These are phyloP conservation scores for Rehmannia glutinosa DNA, from an alignment of 257 asterid genomes.

Conservation along the genomic window DNA sequence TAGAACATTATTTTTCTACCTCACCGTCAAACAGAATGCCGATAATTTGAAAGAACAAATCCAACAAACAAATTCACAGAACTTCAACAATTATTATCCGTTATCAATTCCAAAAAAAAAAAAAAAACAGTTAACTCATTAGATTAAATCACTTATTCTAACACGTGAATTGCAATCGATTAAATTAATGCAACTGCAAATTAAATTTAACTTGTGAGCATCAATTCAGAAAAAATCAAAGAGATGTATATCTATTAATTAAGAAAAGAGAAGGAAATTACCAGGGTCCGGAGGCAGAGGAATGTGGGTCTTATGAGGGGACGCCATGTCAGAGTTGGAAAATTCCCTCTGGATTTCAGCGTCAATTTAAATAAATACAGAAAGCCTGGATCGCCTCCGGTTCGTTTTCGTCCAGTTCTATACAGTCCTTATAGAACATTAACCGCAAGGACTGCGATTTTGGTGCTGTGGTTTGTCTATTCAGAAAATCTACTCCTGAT, in stretches of 20 bases:
- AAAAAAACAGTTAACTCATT: background rate
- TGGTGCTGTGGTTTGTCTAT: background rate
- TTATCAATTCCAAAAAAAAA: conserved; percentile 2
- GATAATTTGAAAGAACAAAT: background rate
- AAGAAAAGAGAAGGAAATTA: conserved; percentile 2
- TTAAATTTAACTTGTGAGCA: background rate
- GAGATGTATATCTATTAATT: background rate
- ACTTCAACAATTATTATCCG: background rate
- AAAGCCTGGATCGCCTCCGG: conserved; percentile 19
- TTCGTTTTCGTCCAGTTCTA: conserved; percentile 17
- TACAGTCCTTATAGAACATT: conserved; percentile 11
- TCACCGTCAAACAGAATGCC: conserved; percentile 8
- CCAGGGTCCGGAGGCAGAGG: conserved; percentile 75
- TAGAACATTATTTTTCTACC: background rate
- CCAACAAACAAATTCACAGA: background rate
- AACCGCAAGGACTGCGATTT: background rate
- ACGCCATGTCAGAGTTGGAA: conserved; percentile 57
- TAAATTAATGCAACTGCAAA: conserved; percentile 14
- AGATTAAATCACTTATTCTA: conserved; percentile 7
- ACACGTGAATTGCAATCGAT: conserved; percentile 1
- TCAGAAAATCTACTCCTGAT: no score
- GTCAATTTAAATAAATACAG: conserved; percentile 15
- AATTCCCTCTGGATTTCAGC: conserved; percentile 28
- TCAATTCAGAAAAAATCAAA: conserved; percentile 12
- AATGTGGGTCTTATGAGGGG: conserved; percentile 50